phyloP scores from a whole-genome alignment of 139 green algal genomes.

The Micractinium conductrix region DNA sequence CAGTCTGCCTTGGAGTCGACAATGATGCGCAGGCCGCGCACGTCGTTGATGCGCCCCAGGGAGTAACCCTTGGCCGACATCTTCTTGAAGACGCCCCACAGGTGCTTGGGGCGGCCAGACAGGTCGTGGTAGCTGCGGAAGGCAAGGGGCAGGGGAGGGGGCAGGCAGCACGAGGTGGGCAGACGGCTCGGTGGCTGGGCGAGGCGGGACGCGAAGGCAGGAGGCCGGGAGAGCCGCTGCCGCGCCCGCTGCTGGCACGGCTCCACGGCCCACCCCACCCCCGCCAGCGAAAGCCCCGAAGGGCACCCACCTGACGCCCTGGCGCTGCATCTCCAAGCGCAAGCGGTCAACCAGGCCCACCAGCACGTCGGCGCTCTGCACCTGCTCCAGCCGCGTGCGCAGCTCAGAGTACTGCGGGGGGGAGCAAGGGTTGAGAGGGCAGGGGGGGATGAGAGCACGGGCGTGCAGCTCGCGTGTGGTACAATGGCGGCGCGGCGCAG shows the following conservation, averaged over 20 bases:
- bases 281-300: too few species aligned
- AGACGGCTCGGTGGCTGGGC: not conserved
- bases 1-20: conserved; percentile 85
- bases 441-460: too few species aligned
- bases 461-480: too few species aligned
- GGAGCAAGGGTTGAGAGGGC: too few species aligned
- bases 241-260: too few species aligned
- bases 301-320: conserved; percentile 29
- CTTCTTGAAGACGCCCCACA: conserved; percentile 92
- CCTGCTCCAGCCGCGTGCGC: conserved; percentile 6
- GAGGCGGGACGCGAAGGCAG: not conserved
- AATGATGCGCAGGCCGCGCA: conserved; percentile 88
- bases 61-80: conserved; percentile 72
- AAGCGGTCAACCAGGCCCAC: conserved; percentile 41
- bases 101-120: conserved; percentile 88
- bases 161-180: not conserved
- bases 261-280: too few species aligned
- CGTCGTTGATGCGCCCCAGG: conserved; percentile 76
- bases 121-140: conserved; percentile 77
- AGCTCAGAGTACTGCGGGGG: conserved; percentile 38
- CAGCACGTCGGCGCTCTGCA: conserved; percentile 35
- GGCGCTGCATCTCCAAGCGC: conserved; percentile 45
- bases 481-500: too few species aligned
- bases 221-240: too few species aligned
- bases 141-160: not conserved